A percentile compares a stretch with the other conserved stretches of the same genome.
These are phyloP conservation scores for Calonectria leucothoes DNA, from an alignment of 2,329 filamentous ascomycete species.

Conservation along the genomic window DNA sequence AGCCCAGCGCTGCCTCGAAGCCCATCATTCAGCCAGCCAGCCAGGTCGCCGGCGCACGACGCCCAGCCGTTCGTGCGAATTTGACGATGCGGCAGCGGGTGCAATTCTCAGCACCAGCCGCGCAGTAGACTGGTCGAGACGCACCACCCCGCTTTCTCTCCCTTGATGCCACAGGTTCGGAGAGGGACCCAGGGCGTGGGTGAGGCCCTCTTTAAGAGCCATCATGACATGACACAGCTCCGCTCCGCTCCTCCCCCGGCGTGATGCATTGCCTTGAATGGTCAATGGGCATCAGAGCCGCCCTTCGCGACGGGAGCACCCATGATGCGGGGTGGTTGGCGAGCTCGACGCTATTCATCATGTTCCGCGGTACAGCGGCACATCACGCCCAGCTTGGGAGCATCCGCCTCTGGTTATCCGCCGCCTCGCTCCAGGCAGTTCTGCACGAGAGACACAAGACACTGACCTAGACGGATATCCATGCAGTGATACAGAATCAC, in stretches of 20 bases:
- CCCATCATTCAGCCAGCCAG: constrained; percentile 11
- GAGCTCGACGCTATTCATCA: not conserved
- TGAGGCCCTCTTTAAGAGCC: constrained; percentile 1
- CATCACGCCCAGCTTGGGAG: not conserved
- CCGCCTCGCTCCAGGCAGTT: constrained; percentile 4
- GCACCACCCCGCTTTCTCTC: constrained; percentile 19
- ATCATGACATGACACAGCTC: constrained; percentile 16
- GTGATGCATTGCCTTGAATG: constrained; percentile 8
- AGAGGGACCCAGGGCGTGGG: constrained; percentile 5
- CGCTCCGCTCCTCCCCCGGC: constrained; percentile 20
- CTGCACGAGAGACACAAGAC: not conserved
- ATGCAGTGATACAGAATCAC: constrained; percentile 40
- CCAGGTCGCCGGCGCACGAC: not conserved
- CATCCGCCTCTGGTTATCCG: constrained; percentile 6
- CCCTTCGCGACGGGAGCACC: constrained; percentile 34
- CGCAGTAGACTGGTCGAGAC: constrained; percentile 6
- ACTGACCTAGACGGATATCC: constrained; percentile 4
- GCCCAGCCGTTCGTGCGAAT: constrained; percentile 30
- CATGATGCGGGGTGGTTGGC: constrained; percentile 13
- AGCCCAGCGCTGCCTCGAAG: constrained; percentile 9
- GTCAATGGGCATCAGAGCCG: constrained; percentile 31
- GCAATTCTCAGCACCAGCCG: constrained; percentile 10
- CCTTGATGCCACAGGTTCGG: constrained; percentile 5
- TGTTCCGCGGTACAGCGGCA: not conserved
- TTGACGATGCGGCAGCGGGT: constrained; percentile 17